A percentile compares a stretch with the other conserved stretches of the same genome.
These are phyloP conservation scores for Aureobasidium sp. DNA, from an alignment of 2,329 filamentous ascomycete species.

Conservation along the genomic window DNA sequence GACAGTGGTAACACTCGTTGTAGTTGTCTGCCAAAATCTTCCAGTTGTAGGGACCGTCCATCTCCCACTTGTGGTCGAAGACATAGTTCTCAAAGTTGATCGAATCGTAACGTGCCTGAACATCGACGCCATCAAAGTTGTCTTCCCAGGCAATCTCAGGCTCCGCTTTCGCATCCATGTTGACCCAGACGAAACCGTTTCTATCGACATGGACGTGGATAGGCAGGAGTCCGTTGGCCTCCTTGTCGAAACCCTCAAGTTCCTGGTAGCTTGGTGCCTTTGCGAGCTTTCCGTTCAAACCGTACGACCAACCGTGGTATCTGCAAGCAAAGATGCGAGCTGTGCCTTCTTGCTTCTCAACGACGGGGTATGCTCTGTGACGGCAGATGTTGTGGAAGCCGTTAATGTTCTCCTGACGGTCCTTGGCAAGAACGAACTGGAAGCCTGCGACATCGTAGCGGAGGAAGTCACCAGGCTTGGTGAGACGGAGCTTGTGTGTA, in stretches of 20 bases:
- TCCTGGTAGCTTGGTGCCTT: conserved; percentile 53
- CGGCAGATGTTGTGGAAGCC: conserved; percentile 57
- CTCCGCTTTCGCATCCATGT: conserved; percentile 39
- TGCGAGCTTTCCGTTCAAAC: conserved; percentile 47
- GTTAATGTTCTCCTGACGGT: conserved; percentile 45
- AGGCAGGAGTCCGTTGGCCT: conserved; percentile 47
- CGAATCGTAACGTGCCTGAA: conserved; percentile 34
- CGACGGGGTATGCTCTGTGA: conserved; percentile 53
- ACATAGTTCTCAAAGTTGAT: conserved; percentile 46
- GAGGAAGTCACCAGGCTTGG: conserved; percentile 48
- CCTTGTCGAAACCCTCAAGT: conserved; percentile 48
- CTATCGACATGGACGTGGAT: conserved; percentile 47
- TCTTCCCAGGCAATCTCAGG: conserved; percentile 43
- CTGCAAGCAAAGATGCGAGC: conserved; percentile 49
- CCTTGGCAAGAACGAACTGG: conserved; percentile 45
- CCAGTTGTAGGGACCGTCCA: conserved; percentile 50
- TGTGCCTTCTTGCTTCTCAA: conserved; percentile 42
- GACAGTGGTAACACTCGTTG: conserved; percentile 56
- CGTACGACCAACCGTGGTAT: conserved; percentile 57
- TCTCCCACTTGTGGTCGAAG: conserved; percentile 50
- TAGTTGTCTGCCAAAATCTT: conserved; percentile 54
- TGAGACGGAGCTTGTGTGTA: conserved; percentile 44
- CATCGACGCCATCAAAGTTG: conserved; percentile 41
- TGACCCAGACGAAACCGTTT: conserved; percentile 52
- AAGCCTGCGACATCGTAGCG: conserved; percentile 48